Evolutionary conservation across 2,329 filamentous ascomycete genomes (phyloP).

Genomic region (Neospermospora avenae): DNA sequence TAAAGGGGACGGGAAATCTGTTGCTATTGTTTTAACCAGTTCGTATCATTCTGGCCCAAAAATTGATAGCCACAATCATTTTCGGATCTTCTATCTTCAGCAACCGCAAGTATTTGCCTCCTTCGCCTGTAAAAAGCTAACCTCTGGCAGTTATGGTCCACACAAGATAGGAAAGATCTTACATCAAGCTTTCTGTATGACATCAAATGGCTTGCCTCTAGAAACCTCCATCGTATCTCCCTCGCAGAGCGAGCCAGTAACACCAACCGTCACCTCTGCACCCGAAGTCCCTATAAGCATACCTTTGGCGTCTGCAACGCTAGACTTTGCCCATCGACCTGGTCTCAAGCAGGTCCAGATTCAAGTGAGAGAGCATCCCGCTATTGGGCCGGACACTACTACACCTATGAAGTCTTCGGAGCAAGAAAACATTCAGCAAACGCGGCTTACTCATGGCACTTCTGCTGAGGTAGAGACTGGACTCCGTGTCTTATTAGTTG

Average conservation of each 20-base stretch:
- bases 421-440: neutral
- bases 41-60: slow-evolving; percentile 23
- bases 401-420: neutral
- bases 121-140: slow-evolving; percentile 14
- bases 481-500: slow-evolving; percentile 38
- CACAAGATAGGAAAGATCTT: slow-evolving; percentile 31
- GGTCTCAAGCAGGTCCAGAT: neutral
- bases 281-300: neutral
- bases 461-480: slow-evolving; percentile 4
- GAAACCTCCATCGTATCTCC: slow-evolving; percentile 2
- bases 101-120: slow-evolving; percentile 28
- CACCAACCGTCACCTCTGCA: neutral
- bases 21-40: slow-evolving; percentile 29
- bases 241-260: neutral
- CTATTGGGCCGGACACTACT: neutral
- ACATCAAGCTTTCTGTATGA: slow-evolving; percentile 23
- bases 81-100: slow-evolving; percentile 30
- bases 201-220: neutral
- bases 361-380: neutral
- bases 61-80: slow-evolving; percentile 22
- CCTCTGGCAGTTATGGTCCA: slow-evolving; percentile 25
- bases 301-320: slow-evolving; percentile 5
- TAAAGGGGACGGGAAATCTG: slow-evolving; percentile 12
- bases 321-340: slow-evolving; percentile 10
- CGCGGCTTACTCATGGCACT: neutral